Evolutionary conservation across 169 alveolate genomes (phyloP), one percentile per base, ranked within the genome.

Genomic region (Cardiosporidium cionae): DNA sequence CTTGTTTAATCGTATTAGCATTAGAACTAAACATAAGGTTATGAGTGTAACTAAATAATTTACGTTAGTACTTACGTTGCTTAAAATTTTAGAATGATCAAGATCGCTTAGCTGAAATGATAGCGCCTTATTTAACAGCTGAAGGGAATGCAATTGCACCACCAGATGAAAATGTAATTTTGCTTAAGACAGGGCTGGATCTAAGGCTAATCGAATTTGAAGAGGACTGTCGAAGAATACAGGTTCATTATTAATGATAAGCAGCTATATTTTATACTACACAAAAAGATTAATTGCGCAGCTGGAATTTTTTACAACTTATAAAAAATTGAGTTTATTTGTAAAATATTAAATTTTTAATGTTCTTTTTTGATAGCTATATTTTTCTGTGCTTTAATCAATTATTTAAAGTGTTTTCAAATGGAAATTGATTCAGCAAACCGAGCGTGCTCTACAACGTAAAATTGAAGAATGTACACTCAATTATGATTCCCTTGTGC

Each of bases 191-290:
- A 44, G 83, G 83, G 25, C 58, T 76, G 6, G 83, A 76, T 33
- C 64, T 76, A 1, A 70, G 83, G 27, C 74, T 76, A 1, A 23
- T 76, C 5, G 83, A 76, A 65, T 76, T 72, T 22, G 79, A 76
- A 36, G 83, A 76, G 32, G 83, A 76, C 67, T 76, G 83, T 68
- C 79, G 83, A 0, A 34, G 83, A 0, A 70, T 76, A 9, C 83
- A 72, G 65, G 79, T 72, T 22, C 16, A n/a, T 44, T n/a, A n/a
- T n/a, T n/a, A n/a, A n/a, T n/a, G n/a, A n/a, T n/a, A n/a, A n/a
- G n/a, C n/a, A n/a, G n/a, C n/a, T n/a, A n/a, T n/a, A n/a, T n/a
- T n/a, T n/a, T n/a, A n/a, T n/a, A n/a, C n/a, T n/a, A n/a, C n/a
- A n/a, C n/a, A n/a, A n/a, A n/a, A n/a, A n/a, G n/a, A n/a, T n/a